Percentiles rank a stretch among this genome's conserved stretches.
phyloP scores from a whole-genome alignment of 345 rosid genomes.

The Rhodomyrtus tomentosa region DNA sequence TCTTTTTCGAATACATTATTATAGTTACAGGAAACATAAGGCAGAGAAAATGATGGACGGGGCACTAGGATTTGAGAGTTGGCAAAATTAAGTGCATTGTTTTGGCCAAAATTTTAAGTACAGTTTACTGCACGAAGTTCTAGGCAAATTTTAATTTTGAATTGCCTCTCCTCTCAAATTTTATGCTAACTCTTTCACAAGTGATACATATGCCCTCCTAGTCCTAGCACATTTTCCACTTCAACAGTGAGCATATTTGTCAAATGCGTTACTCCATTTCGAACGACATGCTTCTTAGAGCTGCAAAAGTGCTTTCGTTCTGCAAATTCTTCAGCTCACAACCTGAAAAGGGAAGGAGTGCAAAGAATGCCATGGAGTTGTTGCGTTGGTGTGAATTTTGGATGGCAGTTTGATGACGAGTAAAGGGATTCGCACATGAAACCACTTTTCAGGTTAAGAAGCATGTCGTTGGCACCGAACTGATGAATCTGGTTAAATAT shows the following conservation, averaged over 20 bases:
- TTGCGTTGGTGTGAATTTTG: background rate
- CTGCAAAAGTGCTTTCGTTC: background rate
- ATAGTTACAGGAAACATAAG: background rate
- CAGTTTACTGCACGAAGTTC: background rate
- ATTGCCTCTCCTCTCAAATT: background rate
- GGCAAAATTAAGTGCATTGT: background rate
- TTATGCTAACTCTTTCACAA: background rate
- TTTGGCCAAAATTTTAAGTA: background rate
- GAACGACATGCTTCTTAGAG: background rate
- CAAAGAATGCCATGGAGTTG: background rate
- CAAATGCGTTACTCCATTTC: background rate
- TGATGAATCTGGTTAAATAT: background rate
- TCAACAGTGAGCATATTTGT: background rate
- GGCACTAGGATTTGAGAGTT: background rate
- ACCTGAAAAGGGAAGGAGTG: background rate
- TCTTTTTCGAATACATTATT: background rate
- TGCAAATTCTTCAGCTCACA: background rate
- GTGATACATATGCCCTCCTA: background rate
- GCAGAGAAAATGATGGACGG: background rate
- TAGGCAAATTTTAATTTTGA: background rate
- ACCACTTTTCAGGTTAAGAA: background rate
- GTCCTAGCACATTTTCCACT: background rate
- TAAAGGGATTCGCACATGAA: background rate
- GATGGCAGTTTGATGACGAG: background rate
- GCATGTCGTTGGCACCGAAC: background rate